These are phyloP conservation scores for Jaltomata sinuosa DNA, from an alignment of 257 asterid genomes.

Conservation along the genomic window DNA sequence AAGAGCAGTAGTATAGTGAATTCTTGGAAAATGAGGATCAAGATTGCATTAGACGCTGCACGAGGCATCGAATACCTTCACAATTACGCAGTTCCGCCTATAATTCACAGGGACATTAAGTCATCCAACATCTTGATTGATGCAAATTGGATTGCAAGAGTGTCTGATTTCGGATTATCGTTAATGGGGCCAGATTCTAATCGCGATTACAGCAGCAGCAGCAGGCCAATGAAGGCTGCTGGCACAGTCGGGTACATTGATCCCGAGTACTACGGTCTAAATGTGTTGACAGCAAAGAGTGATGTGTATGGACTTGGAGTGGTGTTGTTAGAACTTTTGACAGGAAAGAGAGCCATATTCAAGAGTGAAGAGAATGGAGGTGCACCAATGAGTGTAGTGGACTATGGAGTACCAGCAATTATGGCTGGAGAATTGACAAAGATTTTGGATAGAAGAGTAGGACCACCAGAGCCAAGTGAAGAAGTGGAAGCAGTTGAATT, in stretches of 20 bases:
- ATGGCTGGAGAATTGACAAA: conserved; percentile 42
- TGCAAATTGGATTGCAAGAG: conserved; percentile 54
- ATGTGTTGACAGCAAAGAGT: conserved; percentile 65
- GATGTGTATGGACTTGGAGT: conserved; percentile 82
- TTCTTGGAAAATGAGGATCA: conserved; percentile 79
- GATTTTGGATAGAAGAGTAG: conserved; percentile 52
- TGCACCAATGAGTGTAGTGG: conserved; percentile 55
- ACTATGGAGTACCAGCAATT: conserved; percentile 54
- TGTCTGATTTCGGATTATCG: conserved; percentile 78
- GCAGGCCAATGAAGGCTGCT: conserved; percentile 47
- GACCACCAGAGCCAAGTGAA: conserved; percentile 28
- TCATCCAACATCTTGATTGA: conserved; percentile 74
- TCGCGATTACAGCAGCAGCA: conserved; percentile 15
- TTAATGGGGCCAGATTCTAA: conserved; percentile 50
- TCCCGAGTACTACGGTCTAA: conserved; percentile 65
- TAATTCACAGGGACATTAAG: conserved; percentile 82
- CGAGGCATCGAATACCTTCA: conserved; percentile 85
- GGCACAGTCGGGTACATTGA: conserved; percentile 82
- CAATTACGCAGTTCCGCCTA: conserved; percentile 72
- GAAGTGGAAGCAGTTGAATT: conserved; percentile 76
- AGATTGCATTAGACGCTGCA: conserved; percentile 63
- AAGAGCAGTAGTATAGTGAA: conserved; percentile 43
- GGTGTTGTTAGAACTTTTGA: conserved; percentile 58
- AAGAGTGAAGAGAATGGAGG: conserved; percentile 30
- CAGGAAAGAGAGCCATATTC: conserved; percentile 70